Evolutionary conservation across 345 rosid genomes (phyloP).

Genomic region (Pugionium dolabratum): DNA sequence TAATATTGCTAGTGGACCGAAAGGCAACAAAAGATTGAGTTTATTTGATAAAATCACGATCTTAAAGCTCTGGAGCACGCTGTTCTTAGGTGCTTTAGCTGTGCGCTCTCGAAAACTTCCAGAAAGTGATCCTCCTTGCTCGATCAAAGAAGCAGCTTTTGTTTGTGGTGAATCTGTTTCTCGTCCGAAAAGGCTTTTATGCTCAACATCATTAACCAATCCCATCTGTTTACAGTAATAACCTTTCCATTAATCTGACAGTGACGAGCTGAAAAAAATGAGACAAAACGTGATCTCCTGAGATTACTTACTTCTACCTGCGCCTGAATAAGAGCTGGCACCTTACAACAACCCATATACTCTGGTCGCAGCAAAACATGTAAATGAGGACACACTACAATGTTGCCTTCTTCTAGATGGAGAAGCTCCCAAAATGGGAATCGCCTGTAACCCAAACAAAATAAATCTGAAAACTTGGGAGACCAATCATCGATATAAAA

Average conservation of each 20-base stretch:
- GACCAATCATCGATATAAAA: conserved; percentile 10
- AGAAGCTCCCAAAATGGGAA: conserved; percentile 12
- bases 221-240: conserved; percentile 27
- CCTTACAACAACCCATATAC: conserved; percentile 40
- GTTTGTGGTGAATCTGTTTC: conserved; percentile 29
- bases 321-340: conserved; percentile 39
- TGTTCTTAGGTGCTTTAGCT: conserved; percentile 27
- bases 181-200: conserved; percentile 34
- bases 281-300: not conserved
- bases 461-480: not conserved
- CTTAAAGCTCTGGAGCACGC: conserved; percentile 33
- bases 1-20: conserved; percentile 86
- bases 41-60: conserved; percentile 73
- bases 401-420: conserved; percentile 1
- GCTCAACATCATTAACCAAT: conserved; percentile 31
- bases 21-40: conserved; percentile 76
- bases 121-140: conserved; percentile 38
- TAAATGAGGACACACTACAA: conserved; percentile 4
- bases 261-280: not conserved
- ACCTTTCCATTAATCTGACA: not conserved
- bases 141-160: conserved; percentile 30
- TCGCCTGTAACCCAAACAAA: not conserved
- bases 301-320: conserved; percentile 39
- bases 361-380: not conserved
- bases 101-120: conserved; percentile 13